phyloP scores from a whole-genome alignment of 345 rosid species.

The Corchorus capsularis region DNA sequence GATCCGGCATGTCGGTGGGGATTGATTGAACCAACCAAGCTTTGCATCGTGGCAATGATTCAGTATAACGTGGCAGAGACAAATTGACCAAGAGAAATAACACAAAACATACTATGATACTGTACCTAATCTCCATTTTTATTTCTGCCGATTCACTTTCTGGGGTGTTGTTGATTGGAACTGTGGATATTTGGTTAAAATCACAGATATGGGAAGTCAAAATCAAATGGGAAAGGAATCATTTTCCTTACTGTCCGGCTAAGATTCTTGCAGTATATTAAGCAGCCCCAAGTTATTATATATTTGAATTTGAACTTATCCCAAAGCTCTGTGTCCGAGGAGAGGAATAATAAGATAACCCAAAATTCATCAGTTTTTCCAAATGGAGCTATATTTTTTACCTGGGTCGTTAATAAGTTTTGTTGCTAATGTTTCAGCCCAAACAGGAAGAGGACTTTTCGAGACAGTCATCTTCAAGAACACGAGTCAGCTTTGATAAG shows the following conservation, averaged over 20 bases:
- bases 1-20: conserved; percentile 87
- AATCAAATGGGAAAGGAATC: conserved; percentile 7
- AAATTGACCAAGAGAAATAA: conserved; percentile 34
- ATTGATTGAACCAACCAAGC: conserved; percentile 96
- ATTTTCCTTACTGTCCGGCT: neutral
- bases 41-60: conserved; percentile 50
- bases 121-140: neutral
- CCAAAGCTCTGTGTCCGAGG: neutral
- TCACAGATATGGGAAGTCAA: neutral
- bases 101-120: conserved; percentile 6
- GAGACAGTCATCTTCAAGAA: no score
- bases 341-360: neutral
- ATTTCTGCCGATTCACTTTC: neutral
- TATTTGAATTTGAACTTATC: neutral
- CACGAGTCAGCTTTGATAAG: neutral
- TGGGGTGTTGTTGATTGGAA: neutral
- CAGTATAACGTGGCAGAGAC: conserved; percentile 25
- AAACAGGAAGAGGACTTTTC: neutral
- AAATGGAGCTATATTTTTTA: neutral
- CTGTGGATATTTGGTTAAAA: neutral
- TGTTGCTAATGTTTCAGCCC: neutral
- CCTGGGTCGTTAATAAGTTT: neutral
- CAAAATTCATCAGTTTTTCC: neutral
- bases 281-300: neutral
- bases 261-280: neutral